phyloP scores from a whole-genome alignment of 768 basidiomycete genomes.

The Macrolepiota dolichaula region DNA sequence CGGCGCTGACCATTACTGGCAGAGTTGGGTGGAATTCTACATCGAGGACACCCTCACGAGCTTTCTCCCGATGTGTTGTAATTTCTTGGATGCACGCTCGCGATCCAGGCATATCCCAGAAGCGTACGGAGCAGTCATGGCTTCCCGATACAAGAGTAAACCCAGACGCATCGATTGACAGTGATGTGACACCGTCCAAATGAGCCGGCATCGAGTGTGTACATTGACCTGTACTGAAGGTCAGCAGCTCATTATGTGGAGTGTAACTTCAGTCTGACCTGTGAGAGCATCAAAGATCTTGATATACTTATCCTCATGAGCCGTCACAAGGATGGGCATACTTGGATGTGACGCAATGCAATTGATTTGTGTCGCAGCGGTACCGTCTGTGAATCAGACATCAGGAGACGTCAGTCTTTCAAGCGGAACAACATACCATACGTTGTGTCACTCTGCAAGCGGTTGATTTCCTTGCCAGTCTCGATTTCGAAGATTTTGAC shows the following conservation, averaged over 20 bases:
- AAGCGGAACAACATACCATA: conserved; percentile 41
- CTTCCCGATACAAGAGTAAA: conserved; percentile 87
- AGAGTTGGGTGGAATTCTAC: conserved; percentile 82
- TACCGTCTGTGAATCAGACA: conserved; percentile 50
- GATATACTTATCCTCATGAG: conserved; percentile 92
- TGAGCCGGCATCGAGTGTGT: conserved; percentile 90
- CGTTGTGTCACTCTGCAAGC: conserved; percentile 54
- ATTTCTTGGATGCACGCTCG: conserved; percentile 86
- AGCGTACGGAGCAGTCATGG: conserved; percentile 90
- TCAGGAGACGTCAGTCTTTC: conserved; percentile 1
- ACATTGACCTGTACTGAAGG: conserved; percentile 59
- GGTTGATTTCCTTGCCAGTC: conserved; percentile 72
- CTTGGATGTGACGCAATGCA: conserved; percentile 88
- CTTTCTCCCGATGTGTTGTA: conserved; percentile 85
- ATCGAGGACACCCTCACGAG: conserved; percentile 85
- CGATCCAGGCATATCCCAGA: conserved; percentile 89
- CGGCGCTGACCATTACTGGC: conserved; percentile 88
- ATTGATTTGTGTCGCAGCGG: conserved; percentile 78
- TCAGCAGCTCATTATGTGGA: conserved; percentile 1
- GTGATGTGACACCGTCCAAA: conserved; percentile 85
- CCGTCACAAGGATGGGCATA: conserved; percentile 82
- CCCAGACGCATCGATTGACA: conserved; percentile 84
- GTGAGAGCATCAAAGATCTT: conserved; percentile 83
- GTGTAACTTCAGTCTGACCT: conserved; percentile 39
- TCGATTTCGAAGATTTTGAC: conserved; percentile 93